Base-by-base conservation (phyloP, 2,329 filamentous ascomycete genomes). In the Xylaria sp. region DNA sequence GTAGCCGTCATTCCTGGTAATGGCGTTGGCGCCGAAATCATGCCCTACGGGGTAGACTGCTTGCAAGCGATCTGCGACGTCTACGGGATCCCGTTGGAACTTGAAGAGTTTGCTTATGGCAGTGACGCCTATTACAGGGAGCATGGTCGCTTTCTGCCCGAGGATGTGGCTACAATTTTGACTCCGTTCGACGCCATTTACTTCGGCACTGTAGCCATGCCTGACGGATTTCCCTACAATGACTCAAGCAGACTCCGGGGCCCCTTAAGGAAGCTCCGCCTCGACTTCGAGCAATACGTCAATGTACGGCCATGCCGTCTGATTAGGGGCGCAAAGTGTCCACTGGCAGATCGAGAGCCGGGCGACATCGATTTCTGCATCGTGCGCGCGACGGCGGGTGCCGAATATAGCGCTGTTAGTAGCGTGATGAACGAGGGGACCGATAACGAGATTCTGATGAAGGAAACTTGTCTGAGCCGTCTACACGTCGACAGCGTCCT, bases 1-100 rank as follows among this genome's bases (percentile, higher is more conserved):
- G 85, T 88, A 62, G 85, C 85, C n/a, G 80, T 78, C 35, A 87
- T 90, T 57, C 85, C 86, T 0, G 87, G 84, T 6, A 87, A 90
- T 68, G 87, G 87, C 57, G 89, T 90, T 61, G 87, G 87, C 1
- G 80, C 80, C 1, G 87, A 90, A 71, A 86, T 90, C 9, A 83
- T 88, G 71, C 76, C 79, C 37, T 84, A 84, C 1, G 85, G 84
- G 1, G 82, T 89, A 4, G 75, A 78, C 34, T 86, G 84, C 8
- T 76, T 89, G 53, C 73, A 86, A 66, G 78, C 79, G 9, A 72
- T 81, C 1, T 77, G 76, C 30, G 68, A 75, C 16, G 71, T 79
- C 2, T 79, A 81, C 61, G 73, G 76, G 44, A 76, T 83, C 0
- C 80, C 84, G 55, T 72, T 89, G 0, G 71, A 80, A 1, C 87